phyloP scores from a whole-genome alignment of 2,329 filamentous ascomycete species.

The Mollisia scopiformis region DNA sequence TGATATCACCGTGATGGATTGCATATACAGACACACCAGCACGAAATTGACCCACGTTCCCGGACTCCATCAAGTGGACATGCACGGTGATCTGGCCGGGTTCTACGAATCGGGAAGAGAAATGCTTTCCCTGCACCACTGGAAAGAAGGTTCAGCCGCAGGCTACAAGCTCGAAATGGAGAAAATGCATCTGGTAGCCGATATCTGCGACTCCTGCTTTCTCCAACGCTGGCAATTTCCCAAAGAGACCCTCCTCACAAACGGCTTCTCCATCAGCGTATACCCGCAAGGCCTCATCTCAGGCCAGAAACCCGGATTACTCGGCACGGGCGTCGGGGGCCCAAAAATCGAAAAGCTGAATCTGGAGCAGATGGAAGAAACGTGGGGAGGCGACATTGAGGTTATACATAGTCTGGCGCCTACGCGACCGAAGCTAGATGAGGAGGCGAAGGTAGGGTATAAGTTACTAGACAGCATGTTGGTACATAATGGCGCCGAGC shows the following conservation, averaged over 20 bases:
- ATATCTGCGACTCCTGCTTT: constrained; percentile 43
- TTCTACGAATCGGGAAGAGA: constrained; percentile 37
- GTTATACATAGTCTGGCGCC: constrained; percentile 53
- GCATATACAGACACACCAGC: constrained; percentile 30
- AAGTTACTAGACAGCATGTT: constrained; percentile 52
- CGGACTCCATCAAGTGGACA: constrained; percentile 35
- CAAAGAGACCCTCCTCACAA: constrained; percentile 46
- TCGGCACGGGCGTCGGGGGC: constrained; percentile 6
- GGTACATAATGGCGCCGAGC: constrained; percentile 39
- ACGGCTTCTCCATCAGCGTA: constrained; percentile 48
- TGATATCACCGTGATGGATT: constrained; percentile 37
- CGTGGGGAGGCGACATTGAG: constrained; percentile 47
- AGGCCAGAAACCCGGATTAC: constrained; percentile 18
- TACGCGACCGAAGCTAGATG: constrained; percentile 52
- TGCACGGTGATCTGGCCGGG: constrained; percentile 34
- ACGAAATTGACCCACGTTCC: constrained; percentile 32
- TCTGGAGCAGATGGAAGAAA: constrained; percentile 43
- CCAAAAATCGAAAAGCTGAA: constrained; percentile 31
- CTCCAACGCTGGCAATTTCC: constrained; percentile 48
- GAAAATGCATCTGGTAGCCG: constrained; percentile 35
- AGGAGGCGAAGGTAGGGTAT: constrained; percentile 58
- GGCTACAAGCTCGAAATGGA: constrained; percentile 35
- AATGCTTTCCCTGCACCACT: constrained; percentile 35
- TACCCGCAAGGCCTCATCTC: constrained; percentile 36
- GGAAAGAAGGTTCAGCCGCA: constrained; percentile 33